Evolutionary conservation across 1,284 basidiomycete species (phyloP), one percentile per base, ranked within the genome.

Genomic region (Phlebopus sp.): DNA sequence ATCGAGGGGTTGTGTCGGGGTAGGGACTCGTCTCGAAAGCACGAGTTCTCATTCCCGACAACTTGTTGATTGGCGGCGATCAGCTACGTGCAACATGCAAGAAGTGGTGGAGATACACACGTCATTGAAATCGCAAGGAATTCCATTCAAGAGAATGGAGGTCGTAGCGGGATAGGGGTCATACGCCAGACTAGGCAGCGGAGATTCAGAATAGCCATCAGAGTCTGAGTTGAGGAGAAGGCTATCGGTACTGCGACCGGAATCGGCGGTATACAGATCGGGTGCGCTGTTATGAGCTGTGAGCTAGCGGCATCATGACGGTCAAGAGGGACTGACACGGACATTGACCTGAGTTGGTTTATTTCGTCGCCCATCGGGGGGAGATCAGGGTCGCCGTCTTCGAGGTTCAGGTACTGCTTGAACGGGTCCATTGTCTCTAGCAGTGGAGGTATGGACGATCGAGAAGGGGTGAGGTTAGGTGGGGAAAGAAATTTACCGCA

Each of bases 321-420:
- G 1, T 29, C 7, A n/a, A 4, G 10, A 23, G 30, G 19, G 13
- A 2, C 42, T 2, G 13, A 0, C 11, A 56, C 63, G 50, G 18
- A 64, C 60, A 62, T 44, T 11, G 55, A 50, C 5, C 46, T 66
- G 0, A 66, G 4, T 0, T 58, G 49, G 3, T 1, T 31, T 0
- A 64, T 17, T 0, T 64, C 59, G 1, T 66, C 63, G 14, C 64
- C 59, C 0, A 64, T 62, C 0, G 59, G 60, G 1, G 62, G 42
- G 2, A 61, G 63, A 5, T 36, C 10, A 6, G 44, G 49, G 0
- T 5, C 39, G 40, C 63, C 59, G 2, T 64, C 63, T 1, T 52
- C 51, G 2, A 58, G 49, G 19, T 38, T 29, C 10, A 66, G 44
- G 49, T 52, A 66, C 13, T 62, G 50, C 9, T 32, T 21, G 23